Percentiles rank a stretch among this genome's conserved stretches.
Conservation (phyloP, 2,329 filamentous ascomycete genomes). For the Arthrobotrys megalospora region DNA sequence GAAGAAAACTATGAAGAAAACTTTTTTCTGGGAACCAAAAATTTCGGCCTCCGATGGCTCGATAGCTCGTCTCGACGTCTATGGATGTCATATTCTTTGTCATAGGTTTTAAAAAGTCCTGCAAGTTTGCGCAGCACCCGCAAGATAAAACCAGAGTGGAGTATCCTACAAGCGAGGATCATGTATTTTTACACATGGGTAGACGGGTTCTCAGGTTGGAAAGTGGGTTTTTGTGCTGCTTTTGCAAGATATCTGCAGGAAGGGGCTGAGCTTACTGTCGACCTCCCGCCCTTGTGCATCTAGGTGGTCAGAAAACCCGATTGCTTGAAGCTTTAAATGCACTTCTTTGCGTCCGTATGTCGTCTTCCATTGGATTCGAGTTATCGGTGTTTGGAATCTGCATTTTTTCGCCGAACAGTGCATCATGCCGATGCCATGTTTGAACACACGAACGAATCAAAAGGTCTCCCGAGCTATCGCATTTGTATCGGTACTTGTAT, state of each 20-base stretch:
- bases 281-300: slow-evolving; percentile 40
- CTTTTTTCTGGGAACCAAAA: background rate
- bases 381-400: slow-evolving; percentile 14
- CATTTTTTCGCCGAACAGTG: slow-evolving; percentile 27
- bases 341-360: background rate
- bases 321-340: background rate
- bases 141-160: slow-evolving; percentile 19
- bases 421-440: background rate
- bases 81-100: slow-evolving; percentile 26
- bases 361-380: slow-evolving; percentile 14
- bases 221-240: slow-evolving; percentile 17
- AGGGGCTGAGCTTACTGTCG: slow-evolving; percentile 38
- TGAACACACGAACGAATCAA: slow-evolving; percentile 1
- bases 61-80: slow-evolving; percentile 23
- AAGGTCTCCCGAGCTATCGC: slow-evolving; percentile 8
- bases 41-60: slow-evolving; percentile 20
- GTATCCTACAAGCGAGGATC: slow-evolving; percentile 45
- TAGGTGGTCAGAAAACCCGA: slow-evolving; percentile 41
- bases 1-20: slow-evolving; percentile 8
- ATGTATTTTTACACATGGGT: slow-evolving; percentile 33
- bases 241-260: slow-evolving; percentile 9
- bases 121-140: slow-evolving; percentile 34
- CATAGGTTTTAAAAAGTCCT: slow-evolving; percentile 21
- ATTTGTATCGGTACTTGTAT: slow-evolving; percentile 6
- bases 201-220: slow-evolving; percentile 3